A percentile compares a stretch with the other conserved stretches of the same genome.
Conservation (phyloP, 805 yeast genomes). For the Suhomyces emberorum region DNA sequence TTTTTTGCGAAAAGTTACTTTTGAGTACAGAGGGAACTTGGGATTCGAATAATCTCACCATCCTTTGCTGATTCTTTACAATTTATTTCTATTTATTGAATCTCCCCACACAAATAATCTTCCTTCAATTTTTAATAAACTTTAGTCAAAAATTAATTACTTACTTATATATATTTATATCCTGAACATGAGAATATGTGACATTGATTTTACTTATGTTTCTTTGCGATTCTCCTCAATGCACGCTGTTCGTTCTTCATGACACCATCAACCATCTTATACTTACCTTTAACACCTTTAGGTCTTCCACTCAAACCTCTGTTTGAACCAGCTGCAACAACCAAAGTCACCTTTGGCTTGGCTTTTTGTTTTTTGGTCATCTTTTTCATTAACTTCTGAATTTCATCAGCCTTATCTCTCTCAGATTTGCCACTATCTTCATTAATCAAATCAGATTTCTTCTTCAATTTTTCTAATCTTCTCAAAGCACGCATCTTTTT, state of each 20-base stretch:
- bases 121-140: too few species aligned
- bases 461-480: slow-evolving; percentile 82
- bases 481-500: slow-evolving; percentile 90
- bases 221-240: slow-evolving; percentile 82
- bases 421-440: slow-evolving; percentile 87
- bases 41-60: too few species aligned
- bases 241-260: slow-evolving; percentile 98
- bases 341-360: slow-evolving; percentile 83
- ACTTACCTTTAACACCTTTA: slow-evolving; percentile 92
- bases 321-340: slow-evolving; percentile 82
- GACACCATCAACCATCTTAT: slow-evolving; percentile 98
- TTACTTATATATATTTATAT: neutral
- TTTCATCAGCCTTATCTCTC: slow-evolving; percentile 92
- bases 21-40: too few species aligned
- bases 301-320: slow-evolving; percentile 93
- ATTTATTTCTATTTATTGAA: too few species aligned
- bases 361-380: slow-evolving; percentile 66
- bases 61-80: too few species aligned
- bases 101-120: too few species aligned
- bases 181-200: neutral
- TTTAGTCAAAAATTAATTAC: too few species aligned
- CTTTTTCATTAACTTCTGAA: slow-evolving; percentile 78
- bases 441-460: slow-evolving; percentile 87
- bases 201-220: slow-evolving; percentile 57
- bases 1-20: too few species aligned